phyloP scores from a whole-genome alignment of 805 yeast species.

The Cyberlindnera samutprakarnensis region DNA sequence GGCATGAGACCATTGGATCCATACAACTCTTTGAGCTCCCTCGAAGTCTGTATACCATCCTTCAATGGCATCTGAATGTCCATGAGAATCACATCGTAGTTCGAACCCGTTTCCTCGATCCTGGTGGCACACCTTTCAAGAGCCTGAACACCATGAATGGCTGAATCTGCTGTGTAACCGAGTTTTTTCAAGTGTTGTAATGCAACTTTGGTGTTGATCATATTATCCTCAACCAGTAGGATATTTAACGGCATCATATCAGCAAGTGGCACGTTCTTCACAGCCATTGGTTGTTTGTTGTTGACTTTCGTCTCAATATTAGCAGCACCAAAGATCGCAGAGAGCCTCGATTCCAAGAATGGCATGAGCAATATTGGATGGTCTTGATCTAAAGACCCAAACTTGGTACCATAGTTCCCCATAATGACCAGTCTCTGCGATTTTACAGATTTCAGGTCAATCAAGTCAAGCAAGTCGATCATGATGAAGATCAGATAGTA shows the following conservation, averaged over 20 bases:
- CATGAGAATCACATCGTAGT: constrained; percentile 88
- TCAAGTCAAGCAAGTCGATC: constrained; percentile 5
- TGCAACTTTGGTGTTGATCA: constrained; percentile 62
- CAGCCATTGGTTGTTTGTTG: not conserved
- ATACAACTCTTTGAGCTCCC: constrained; percentile 49
- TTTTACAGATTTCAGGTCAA: not conserved
- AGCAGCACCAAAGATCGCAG: constrained; percentile 1
- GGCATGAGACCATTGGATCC: constrained; percentile 63
- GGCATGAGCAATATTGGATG: constrained; percentile 14
- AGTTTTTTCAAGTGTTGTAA: constrained; percentile 63
- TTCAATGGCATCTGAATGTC: constrained; percentile 92
- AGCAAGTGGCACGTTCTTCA: constrained; percentile 2
- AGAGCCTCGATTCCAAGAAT: constrained; percentile 10
- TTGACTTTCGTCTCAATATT: not conserved
- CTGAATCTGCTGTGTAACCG: constrained; percentile 50
- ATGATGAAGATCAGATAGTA: constrained; percentile 8
- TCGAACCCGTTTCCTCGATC: constrained; percentile 30
- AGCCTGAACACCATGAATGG: constrained; percentile 89
- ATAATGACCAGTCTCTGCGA: constrained; percentile 5
- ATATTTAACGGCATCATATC: constrained; percentile 41
- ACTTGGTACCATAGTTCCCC: constrained; percentile 10
- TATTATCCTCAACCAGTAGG: constrained; percentile 89
- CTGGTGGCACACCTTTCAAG: constrained; percentile 86
- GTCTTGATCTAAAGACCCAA: constrained; percentile 3
- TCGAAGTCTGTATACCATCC: constrained; percentile 90